These are phyloP conservation scores for Salix dunnii DNA, from an alignment of 345 rosid species.

Conservation along the genomic window DNA sequence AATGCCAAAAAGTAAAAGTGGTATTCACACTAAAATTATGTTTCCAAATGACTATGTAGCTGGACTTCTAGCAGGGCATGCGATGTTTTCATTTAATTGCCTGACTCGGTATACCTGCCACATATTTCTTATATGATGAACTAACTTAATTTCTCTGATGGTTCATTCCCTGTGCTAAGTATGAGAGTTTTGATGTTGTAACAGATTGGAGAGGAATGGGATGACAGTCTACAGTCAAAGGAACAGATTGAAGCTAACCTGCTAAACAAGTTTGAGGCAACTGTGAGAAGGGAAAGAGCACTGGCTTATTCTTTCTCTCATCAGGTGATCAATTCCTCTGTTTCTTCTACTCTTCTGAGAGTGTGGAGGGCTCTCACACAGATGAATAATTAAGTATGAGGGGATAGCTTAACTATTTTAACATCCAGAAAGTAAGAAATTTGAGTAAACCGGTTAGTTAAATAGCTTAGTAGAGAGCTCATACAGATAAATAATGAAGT, in stretches of 20 bases:
- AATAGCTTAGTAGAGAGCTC: neutral
- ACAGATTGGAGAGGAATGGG: constrained; percentile 92
- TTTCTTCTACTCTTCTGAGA: neutral
- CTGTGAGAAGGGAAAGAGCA: constrained; percentile 91
- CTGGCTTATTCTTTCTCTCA: constrained; percentile 85
- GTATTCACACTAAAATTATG: neutral
- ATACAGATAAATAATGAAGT: no score
- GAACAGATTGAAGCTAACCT: constrained; percentile 81
- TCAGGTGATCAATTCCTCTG: constrained; percentile 53
- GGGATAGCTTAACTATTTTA: neutral
- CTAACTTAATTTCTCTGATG: neutral
- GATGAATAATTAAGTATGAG: neutral
- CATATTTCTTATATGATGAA: neutral
- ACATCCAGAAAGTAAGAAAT: neutral
- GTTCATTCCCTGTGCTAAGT: constrained; percentile 4
- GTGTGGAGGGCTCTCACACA: neutral
- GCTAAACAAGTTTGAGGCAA: constrained; percentile 82
- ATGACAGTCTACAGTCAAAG: constrained; percentile 85
- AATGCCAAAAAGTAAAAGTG: neutral
- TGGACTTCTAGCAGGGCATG: neutral
- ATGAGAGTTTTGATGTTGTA: constrained; percentile 12
- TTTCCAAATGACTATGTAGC: neutral
- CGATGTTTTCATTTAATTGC: neutral
- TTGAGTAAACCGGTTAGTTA: neutral
- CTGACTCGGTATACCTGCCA: neutral